Evolutionary conservation across 2,329 filamentous ascomycete species (phyloP).

Genomic region (Verticillium albo-atrum): DNA sequence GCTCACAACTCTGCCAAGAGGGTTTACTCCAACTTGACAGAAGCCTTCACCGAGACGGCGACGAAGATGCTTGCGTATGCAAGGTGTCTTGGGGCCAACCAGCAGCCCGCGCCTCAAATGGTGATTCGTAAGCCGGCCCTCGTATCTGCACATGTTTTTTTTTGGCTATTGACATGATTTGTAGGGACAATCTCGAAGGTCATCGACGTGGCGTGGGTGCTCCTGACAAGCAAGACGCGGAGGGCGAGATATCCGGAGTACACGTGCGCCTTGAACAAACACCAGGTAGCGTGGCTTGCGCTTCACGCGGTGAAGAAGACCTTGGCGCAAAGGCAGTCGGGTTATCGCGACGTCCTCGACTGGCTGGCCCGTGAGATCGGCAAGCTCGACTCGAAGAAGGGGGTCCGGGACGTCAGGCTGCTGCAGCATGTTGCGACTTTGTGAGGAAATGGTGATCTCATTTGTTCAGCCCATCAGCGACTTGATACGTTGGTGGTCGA

Average conservation of each 20-base stretch:
- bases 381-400: constrained; percentile 4
- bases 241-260: constrained; percentile 44
- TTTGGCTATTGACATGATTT: neutral
- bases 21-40: constrained; percentile 69
- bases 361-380: constrained; percentile 7
- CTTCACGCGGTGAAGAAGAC: constrained; percentile 6
- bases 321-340: constrained; percentile 5
- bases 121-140: constrained; percentile 51
- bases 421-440: neutral
- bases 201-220: constrained; percentile 56
- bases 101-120: constrained; percentile 54
- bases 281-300: constrained; percentile 54
- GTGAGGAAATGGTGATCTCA: too few species aligned
- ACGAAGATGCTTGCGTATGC: constrained; percentile 66
- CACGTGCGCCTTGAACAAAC: constrained; percentile 53
- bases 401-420: neutral
- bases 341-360: constrained; percentile 4
- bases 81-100: constrained; percentile 50
- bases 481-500: too few species aligned
- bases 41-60: constrained; percentile 73
- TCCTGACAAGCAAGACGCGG: constrained; percentile 55
- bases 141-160: neutral
- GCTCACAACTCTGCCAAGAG: constrained; percentile 66
- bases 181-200: constrained; percentile 64
- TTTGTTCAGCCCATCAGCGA: too few species aligned